Base-by-base conservation (phyloP, 2,329 filamentous ascomycete genomes). In the Calonectria crousiana region DNA sequence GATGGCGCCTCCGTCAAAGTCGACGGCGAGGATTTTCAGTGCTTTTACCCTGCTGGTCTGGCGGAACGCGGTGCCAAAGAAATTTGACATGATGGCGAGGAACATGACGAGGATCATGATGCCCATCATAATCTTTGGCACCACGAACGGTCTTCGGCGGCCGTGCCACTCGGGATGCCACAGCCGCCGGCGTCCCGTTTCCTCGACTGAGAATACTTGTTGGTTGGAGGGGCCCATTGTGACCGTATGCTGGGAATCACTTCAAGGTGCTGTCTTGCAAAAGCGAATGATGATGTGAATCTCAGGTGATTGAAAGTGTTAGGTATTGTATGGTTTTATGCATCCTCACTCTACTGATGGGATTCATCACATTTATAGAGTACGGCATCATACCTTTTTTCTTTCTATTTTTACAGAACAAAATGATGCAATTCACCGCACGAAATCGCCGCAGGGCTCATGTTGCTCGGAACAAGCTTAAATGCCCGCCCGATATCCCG, bases 31-130 rank as follows among this genome's bases (percentile, higher is more conserved):
- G 1, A 82, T 76, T 14, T 81, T 82, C 10, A 84, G 60, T 6
- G 74, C 78, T 3, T 78, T 78, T 3, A 76, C 51, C 65, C 81
- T 49, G 78, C 8, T 73, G 38, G 1, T 52, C 69, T 38, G 79
- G 73, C 18, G 80, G 64, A 30, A 80, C 84, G 82, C 70, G 3
- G 83, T 75, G 1, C 84, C 84, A 41, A 84, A 85, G 20, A 85
- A 80, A 47, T 84, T 85, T 9, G 78, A 79, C 14, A 79, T 76
- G 18, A 79, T 75, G 69, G 78, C 78, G 2, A 79, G 74, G 49
- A 79, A 79, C 6, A 79, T 47, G 41, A 79, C 28, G 36, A 78
- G 77, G 34, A 79, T 78, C 18, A 74, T 60, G 53, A 69, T 23
- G 11, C 67, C 72, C 2, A 79, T 72, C 75, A 78, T 76, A 10